Conservation (phyloP, 2,329 filamentous ascomycete genomes). For the Knufia petricola region DNA sequence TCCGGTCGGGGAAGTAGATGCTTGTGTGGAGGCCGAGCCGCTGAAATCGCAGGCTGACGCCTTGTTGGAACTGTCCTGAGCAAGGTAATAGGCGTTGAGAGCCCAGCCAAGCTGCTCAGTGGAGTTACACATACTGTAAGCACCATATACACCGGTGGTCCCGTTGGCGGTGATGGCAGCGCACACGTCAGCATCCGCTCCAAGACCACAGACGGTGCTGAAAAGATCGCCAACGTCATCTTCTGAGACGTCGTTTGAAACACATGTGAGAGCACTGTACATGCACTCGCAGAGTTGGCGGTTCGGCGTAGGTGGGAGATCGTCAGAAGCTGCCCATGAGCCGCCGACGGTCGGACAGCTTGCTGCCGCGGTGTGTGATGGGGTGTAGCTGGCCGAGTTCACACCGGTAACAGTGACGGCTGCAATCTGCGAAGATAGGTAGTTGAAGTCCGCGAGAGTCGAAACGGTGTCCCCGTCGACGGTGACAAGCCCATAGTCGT, state of each 20-base stretch:
- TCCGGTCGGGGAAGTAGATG: constrained; percentile 28
- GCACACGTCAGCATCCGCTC: constrained; percentile 27
- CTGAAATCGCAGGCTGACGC: constrained; percentile 34
- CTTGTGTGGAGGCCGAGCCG: constrained; percentile 32
- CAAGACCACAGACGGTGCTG: constrained; percentile 35
- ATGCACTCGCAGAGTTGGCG: constrained; percentile 75
- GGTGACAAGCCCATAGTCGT: constrained; percentile 64
- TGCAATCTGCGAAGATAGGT: constrained; percentile 60
- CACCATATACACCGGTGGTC: constrained; percentile 35
- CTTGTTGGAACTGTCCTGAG: constrained; percentile 28
- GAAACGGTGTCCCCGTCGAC: constrained; percentile 55
- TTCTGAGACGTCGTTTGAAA: constrained; percentile 47
- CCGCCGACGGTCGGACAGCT: constrained; percentile 58
- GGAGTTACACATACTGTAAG: constrained; percentile 38
- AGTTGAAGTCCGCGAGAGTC: constrained; percentile 64
- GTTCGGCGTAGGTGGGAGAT: constrained; percentile 76
- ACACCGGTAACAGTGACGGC: constrained; percentile 56
- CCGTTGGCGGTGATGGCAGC: constrained; percentile 31
- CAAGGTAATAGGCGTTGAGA: constrained; percentile 36
- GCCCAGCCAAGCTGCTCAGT: constrained; percentile 36
- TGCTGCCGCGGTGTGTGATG: constrained; percentile 58
- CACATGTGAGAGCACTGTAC: constrained; percentile 63
- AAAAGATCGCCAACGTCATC: constrained; percentile 62
- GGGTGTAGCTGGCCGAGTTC: constrained; percentile 57
- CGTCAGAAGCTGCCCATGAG: constrained; percentile 60